Conservation (phyloP, 306 rosid genomes). For the Quillaja saponaria region DNA sequence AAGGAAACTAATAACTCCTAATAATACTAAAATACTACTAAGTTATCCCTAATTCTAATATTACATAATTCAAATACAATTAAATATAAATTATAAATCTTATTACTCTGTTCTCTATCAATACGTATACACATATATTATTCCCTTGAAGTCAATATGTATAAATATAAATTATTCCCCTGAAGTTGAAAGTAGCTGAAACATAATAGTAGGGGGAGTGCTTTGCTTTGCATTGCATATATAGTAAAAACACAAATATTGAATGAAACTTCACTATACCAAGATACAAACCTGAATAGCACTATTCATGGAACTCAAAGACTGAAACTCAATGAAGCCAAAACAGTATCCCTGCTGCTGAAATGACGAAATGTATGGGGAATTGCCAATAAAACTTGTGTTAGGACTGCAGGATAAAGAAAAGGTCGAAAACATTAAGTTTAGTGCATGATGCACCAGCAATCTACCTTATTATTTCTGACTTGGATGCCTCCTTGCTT, state of each 20-base stretch:
- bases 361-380: slow-evolving; percentile 21
- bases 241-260: not conserved
- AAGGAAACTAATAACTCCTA: too few species aligned
- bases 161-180: slow-evolving; percentile 19
- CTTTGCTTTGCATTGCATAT: not conserved
- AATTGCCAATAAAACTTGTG: slow-evolving; percentile 16
- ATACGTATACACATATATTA: too few species aligned
- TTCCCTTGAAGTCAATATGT: not conserved
- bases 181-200: slow-evolving; percentile 12
- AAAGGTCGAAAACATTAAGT: not conserved
- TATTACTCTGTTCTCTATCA: too few species aligned
- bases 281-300: slow-evolving; percentile 58
- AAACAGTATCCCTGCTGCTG: slow-evolving; percentile 82
- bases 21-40: too few species aligned
- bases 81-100: too few species aligned
- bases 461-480: slow-evolving; percentile 62
- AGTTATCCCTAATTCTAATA: too few species aligned
- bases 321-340: slow-evolving; percentile 76
- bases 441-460: slow-evolving; percentile 15
- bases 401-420: slow-evolving; percentile 17
- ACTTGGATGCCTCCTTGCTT: slow-evolving; percentile 74
- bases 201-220: not conserved
- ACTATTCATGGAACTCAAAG: slow-evolving; percentile 54
- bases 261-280: slow-evolving; percentile 18
- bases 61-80: too few species aligned